A percentile compares a stretch with the other conserved stretches of the same genome.
Conservation (phyloP, 1,284 basidiomycete species). For the Paramarasmius palmivorus region DNA sequence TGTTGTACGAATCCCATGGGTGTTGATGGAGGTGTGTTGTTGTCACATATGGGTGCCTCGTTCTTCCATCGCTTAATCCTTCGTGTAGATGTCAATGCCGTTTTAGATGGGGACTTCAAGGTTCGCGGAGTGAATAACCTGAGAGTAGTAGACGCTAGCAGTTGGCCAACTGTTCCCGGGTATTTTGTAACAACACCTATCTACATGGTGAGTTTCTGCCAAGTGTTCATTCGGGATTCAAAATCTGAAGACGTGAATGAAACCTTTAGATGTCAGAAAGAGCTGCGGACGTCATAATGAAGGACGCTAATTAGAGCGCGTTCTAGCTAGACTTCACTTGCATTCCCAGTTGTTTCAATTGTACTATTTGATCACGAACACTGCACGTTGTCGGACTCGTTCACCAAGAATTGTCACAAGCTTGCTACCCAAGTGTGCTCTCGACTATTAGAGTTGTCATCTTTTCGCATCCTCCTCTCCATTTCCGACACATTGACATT, state of each 20-base stretch:
- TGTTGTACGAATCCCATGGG: constrained; percentile 33
- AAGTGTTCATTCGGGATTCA: not conserved
- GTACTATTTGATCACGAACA: too few species aligned
- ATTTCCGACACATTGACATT: too few species aligned
- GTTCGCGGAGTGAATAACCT: constrained; percentile 27
- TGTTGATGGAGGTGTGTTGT: constrained; percentile 19
- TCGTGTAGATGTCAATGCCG: constrained; percentile 26
- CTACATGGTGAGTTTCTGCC: constrained; percentile 25
- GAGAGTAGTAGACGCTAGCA: constrained; percentile 30
- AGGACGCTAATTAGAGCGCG: too few species aligned
- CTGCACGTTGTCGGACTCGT: too few species aligned
- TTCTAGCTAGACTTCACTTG: too few species aligned
- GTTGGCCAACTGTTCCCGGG: constrained; percentile 30
- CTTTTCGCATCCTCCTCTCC: too few species aligned
- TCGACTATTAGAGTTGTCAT: too few species aligned
- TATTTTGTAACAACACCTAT: constrained; percentile 31
- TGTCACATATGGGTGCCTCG: not conserved
- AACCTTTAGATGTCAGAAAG: constrained; percentile 28
- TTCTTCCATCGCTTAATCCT: too few species aligned
- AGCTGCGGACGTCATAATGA: constrained; percentile 26
- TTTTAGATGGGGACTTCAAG: constrained; percentile 29
- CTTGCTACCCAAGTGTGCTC: too few species aligned
- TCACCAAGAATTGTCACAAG: too few species aligned
- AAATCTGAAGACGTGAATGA: not conserved
- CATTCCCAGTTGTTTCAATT: too few species aligned